Evolutionary conservation across 768 basidiomycete species (phyloP).

Genomic region (Tylopilus rubrobrunneus): DNA sequence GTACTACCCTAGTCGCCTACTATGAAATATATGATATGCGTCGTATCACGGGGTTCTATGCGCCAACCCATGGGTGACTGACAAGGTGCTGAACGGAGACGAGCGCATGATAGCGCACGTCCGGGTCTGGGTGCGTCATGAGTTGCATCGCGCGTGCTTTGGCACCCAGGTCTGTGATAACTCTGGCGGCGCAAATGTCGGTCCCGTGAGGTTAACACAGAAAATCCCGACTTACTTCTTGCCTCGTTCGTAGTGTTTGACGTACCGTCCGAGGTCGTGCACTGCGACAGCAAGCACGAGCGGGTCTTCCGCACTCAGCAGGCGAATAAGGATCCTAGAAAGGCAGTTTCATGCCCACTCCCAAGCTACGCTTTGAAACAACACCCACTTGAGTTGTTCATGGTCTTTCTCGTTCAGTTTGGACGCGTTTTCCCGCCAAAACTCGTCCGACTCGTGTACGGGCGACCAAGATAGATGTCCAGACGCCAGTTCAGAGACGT

Average conservation of each 20-base stretch:
- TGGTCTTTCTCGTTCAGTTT: constrained; percentile 83
- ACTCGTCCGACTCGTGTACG: constrained; percentile 92
- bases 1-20: too few relatives aligned
- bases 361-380: not conserved
- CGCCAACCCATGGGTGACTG: constrained; percentile 79
- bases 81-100: constrained; percentile 89
- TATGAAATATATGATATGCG: too few relatives aligned
- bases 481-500: constrained; percentile 82
- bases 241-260: constrained; percentile 86
- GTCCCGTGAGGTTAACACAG: not conserved
- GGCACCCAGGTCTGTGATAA: constrained; percentile 79
- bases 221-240: constrained; percentile 64
- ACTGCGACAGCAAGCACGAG: constrained; percentile 86
- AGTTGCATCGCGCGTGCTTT: constrained; percentile 89
- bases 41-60: not conserved
- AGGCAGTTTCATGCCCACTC: not conserved
- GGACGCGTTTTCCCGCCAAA: constrained; percentile 94
- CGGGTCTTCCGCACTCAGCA: constrained; percentile 68
- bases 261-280: constrained; percentile 92
- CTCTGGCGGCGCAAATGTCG: constrained; percentile 37
- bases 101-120: constrained; percentile 90
- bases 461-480: constrained; percentile 96
- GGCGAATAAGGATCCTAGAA: constrained; percentile 64
- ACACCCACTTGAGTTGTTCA: constrained; percentile 73
- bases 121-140: constrained; percentile 83